Conservation (phyloP, 306 rosid species). For the Astragalus membranaceus region DNA sequence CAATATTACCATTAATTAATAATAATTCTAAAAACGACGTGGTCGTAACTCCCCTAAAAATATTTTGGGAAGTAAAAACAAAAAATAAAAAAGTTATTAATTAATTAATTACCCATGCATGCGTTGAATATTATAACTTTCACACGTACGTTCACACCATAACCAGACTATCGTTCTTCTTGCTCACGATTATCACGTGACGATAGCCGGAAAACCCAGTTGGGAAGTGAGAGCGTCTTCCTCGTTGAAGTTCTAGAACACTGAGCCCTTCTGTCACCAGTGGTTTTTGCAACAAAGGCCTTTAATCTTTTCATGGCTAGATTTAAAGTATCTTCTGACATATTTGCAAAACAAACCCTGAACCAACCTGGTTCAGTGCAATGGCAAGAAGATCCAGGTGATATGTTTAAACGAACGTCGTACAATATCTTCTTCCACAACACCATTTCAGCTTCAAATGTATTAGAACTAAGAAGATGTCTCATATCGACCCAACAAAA, state of each 20-base stretch:
- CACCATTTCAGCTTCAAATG: slow-evolving; percentile 76
- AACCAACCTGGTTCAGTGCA: slow-evolving; percentile 89
- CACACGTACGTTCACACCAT: slow-evolving; percentile 16
- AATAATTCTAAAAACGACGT: neutral
- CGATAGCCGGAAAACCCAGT: slow-evolving; percentile 81
- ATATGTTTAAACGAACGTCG: slow-evolving; percentile 58
- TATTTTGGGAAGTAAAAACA: slow-evolving; percentile 16
- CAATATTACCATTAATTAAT: slow-evolving; percentile 6
- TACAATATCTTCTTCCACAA: slow-evolving; percentile 72
- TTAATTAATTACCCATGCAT: slow-evolving; percentile 11
- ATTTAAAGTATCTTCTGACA: slow-evolving; percentile 55
- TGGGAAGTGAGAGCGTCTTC: slow-evolving; percentile 42
- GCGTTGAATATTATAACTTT: neutral
- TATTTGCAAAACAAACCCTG: slow-evolving; percentile 73
- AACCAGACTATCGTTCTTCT: slow-evolving; percentile 47
- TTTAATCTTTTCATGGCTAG: slow-evolving; percentile 58
- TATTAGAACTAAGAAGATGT: slow-evolving; percentile 43
- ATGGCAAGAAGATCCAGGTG: slow-evolving; percentile 81
- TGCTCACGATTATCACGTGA: slow-evolving; percentile 43
- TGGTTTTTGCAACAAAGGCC: slow-evolving; percentile 36
- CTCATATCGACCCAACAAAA: slow-evolving; percentile 92
- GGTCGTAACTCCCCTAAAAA: slow-evolving; percentile 19
- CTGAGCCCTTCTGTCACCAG: neutral
- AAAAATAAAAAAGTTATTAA: neutral
- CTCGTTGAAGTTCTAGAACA: slow-evolving; percentile 24